A percentile compares a stretch with the other conserved stretches of the same genome.
phyloP scores from a whole-genome alignment of 2,329 filamentous ascomycete genomes.

The Corinectria fuckeliana region DNA sequence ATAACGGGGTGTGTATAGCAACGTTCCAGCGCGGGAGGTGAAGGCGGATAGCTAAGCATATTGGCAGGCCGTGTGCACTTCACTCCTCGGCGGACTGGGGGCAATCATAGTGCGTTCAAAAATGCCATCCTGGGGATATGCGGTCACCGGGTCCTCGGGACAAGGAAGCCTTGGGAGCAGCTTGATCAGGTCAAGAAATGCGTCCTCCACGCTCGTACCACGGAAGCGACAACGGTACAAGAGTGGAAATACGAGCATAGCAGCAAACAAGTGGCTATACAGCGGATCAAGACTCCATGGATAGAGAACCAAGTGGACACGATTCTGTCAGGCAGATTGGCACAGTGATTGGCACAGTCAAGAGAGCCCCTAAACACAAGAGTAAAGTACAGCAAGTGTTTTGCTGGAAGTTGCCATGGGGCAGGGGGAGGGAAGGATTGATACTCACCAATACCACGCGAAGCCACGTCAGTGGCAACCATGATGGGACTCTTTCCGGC shows the following conservation, averaged over 20 bases:
- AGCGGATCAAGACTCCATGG: slow-evolving; percentile 81
- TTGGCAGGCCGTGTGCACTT: slow-evolving; percentile 56
- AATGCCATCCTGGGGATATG: slow-evolving; percentile 60
- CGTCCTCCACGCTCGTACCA: slow-evolving; percentile 81
- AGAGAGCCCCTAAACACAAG: slow-evolving; percentile 87
- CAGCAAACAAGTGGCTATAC: slow-evolving; percentile 61
- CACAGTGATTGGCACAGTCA: slow-evolving; percentile 90
- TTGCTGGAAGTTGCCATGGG: slow-evolving; percentile 64
- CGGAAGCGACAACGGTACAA: slow-evolving; percentile 65
- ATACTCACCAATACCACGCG: slow-evolving; percentile 99
- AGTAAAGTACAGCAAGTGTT: slow-evolving; percentile 79
- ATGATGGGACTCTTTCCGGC: slow-evolving; percentile 99
- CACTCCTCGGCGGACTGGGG: slow-evolving; percentile 62
- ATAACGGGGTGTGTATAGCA: slow-evolving; percentile 61
- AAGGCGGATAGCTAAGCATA: slow-evolving; percentile 55
- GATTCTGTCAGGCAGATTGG: slow-evolving; percentile 87
- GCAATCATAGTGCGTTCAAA: slow-evolving; percentile 63
- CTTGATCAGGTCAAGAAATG: slow-evolving; percentile 82
- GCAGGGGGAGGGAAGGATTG: slow-evolving; percentile 56
- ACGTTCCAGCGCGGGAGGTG: slow-evolving; percentile 64
- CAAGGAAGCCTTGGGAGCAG: slow-evolving; percentile 65
- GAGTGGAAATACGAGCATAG: slow-evolving; percentile 79
- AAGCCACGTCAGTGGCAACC: slow-evolving; percentile 99
- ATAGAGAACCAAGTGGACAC: slow-evolving; percentile 82
- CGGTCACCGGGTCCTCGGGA: slow-evolving; percentile 63